Evolutionary conservation across 2,329 filamentous ascomycete species (phyloP).

Genomic region (Stemphylium beticola): DNA sequence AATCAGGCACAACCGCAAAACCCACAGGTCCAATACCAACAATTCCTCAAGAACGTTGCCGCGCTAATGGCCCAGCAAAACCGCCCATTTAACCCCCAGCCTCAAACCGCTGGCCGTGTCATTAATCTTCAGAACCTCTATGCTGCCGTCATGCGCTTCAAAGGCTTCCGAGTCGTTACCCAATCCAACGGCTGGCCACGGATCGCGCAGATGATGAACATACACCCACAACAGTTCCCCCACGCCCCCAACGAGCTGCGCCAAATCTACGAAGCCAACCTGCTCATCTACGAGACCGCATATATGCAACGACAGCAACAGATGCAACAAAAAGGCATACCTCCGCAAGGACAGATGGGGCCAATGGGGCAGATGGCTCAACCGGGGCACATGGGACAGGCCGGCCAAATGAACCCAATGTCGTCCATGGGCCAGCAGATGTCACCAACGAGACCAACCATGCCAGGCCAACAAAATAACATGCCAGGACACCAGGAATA

Average conservation of each 20-base stretch:
- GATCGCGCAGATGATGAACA: conserved; percentile 64
- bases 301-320: conserved; percentile 63
- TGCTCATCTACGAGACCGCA: conserved; percentile 77
- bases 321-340: conserved; percentile 47
- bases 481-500: conserved; percentile 58
- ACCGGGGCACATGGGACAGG: conserved; percentile 12
- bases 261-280: conserved; percentile 75
- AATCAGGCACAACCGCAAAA: conserved; percentile 25
- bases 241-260: conserved; percentile 72
- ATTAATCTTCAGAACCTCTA: conserved; percentile 81
- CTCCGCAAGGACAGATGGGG: conserved; percentile 34
- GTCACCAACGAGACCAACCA: conserved; percentile 43
- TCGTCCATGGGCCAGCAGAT: conserved; percentile 39
- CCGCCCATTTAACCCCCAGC: conserved; percentile 75
- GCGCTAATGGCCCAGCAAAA: conserved; percentile 78
- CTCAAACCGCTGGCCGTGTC: conserved; percentile 73
- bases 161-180: conserved; percentile 77
- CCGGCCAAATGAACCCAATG: conserved; percentile 10
- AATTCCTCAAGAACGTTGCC: conserved; percentile 71
- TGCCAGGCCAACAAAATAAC: conserved; percentile 47
- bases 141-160: conserved; percentile 74
- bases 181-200: conserved; percentile 74
- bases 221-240: conserved; percentile 56
- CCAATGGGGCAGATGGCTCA: conserved; percentile 11
- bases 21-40: conserved; percentile 30